Percentiles rank a stretch among this genome's conserved stretches.
Conservation (phyloP, 2,329 filamentous ascomycete species). For the Aspergillus sojae region DNA sequence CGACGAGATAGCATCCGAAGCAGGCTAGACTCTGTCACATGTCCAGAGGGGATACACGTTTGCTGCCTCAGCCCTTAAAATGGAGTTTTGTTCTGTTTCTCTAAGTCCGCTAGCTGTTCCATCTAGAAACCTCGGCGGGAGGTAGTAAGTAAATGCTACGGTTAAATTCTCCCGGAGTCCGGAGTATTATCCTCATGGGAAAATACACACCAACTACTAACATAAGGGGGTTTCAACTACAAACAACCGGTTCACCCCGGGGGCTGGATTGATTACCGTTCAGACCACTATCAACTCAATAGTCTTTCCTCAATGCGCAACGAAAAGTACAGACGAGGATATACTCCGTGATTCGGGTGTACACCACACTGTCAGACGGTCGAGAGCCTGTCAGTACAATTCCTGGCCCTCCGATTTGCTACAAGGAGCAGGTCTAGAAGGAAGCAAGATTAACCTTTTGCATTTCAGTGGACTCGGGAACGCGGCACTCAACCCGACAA, state of each 20-base stretch:
- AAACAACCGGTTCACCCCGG: neutral
- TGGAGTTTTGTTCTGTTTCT: neutral
- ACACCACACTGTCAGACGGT: neutral
- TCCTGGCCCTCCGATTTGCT: slow-evolving; percentile 17
- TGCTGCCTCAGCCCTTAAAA: neutral
- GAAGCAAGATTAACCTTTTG: neutral
- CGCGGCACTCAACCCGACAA: slow-evolving; percentile 4
- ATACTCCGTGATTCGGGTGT: slow-evolving; percentile 1
- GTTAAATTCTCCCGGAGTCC: slow-evolving; percentile 4
- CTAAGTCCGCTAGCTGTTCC: neutral
- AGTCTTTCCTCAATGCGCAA: no score
- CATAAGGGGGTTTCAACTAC: neutral
- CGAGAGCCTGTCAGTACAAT: slow-evolving; percentile 3
- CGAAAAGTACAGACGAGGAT: neutral
- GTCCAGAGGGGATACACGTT: neutral
- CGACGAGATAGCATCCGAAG: neutral
- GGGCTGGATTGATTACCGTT: neutral
- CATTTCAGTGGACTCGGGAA: neutral
- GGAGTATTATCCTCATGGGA: slow-evolving; percentile 7
- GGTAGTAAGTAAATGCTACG: neutral
- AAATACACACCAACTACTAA: neutral
- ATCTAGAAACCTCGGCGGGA: neutral
- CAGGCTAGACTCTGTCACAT: slow-evolving; percentile 15
- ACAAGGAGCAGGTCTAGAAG: neutral
- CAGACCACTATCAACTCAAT: neutral